phyloP scores from a whole-genome alignment of 2,329 filamentous ascomycete species.

The Colletotrichum incanum region DNA sequence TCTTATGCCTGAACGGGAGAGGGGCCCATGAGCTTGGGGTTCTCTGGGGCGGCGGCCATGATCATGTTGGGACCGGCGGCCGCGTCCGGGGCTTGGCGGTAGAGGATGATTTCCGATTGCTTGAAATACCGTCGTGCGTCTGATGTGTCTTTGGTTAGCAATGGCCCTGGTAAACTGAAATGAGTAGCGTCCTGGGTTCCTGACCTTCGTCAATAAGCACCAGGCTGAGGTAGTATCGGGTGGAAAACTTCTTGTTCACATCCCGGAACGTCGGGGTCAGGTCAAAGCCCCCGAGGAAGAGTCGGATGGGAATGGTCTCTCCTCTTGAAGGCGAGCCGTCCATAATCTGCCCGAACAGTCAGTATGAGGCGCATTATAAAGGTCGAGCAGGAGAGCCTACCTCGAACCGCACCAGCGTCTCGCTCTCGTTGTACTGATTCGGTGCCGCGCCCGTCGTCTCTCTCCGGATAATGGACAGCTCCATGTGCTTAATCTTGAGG shows the following conservation, averaged over 20 bases:
- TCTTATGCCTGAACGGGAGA: slow-evolving; percentile 46
- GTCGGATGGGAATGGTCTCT: slow-evolving; percentile 93
- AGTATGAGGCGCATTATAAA: slow-evolving; percentile 18
- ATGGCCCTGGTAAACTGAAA: slow-evolving; percentile 5
- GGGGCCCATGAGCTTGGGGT: slow-evolving; percentile 59
- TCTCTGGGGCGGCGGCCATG: slow-evolving; percentile 62
- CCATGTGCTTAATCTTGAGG: slow-evolving; percentile 99
- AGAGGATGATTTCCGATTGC: slow-evolving; percentile 98
- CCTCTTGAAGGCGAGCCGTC: slow-evolving; percentile 97
- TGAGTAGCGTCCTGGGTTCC: slow-evolving; percentile 44
- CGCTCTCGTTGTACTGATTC: slow-evolving; percentile 99
- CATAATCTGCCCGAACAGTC: slow-evolving; percentile 80
- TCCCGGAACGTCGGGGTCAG: slow-evolving; percentile 98
- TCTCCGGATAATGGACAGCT: slow-evolving; percentile 95
- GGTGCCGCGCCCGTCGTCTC: slow-evolving; percentile 97
- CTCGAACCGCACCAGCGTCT: slow-evolving; percentile 97
- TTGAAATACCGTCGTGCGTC: slow-evolving; percentile 99
- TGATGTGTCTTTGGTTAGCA: slow-evolving; percentile 52
- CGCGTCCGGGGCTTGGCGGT: slow-evolving; percentile 81
- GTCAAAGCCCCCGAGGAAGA: slow-evolving; percentile 98
- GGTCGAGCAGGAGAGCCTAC: slow-evolving; percentile 57
- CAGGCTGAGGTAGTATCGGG: slow-evolving; percentile 95
- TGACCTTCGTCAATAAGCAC: slow-evolving; percentile 95
- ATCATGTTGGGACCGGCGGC: slow-evolving; percentile 56
- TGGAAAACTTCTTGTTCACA: slow-evolving; percentile 99